These are phyloP conservation scores for Aspergillus felis DNA, from an alignment of 2,329 filamentous ascomycete species.

Conservation along the genomic window DNA sequence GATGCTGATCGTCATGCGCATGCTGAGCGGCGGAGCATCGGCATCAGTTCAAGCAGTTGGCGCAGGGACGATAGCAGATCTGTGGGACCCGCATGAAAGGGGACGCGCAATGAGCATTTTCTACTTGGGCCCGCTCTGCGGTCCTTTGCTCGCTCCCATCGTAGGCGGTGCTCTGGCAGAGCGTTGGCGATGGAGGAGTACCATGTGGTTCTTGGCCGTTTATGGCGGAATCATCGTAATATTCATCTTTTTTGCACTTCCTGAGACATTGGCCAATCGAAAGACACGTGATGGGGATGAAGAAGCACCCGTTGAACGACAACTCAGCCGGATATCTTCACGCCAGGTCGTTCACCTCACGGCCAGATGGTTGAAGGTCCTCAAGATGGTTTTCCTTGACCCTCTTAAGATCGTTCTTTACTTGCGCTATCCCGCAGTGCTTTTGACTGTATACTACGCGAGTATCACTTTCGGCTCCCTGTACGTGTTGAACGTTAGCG, in stretches of 20 bases:
- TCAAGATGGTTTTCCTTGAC: slow-evolving; percentile 65
- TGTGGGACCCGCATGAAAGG: slow-evolving; percentile 70
- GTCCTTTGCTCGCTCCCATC: slow-evolving; percentile 71
- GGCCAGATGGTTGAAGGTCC: slow-evolving; percentile 50
- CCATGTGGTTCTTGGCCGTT: slow-evolving; percentile 71
- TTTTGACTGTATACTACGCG: slow-evolving; percentile 69
- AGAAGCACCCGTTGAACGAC: slow-evolving; percentile 20
- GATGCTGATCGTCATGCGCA: slow-evolving; percentile 74
- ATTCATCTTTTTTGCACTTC: slow-evolving; percentile 42
- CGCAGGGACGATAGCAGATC: slow-evolving; percentile 75
- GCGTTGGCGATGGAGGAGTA: slow-evolving; percentile 68
- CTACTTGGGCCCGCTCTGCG: slow-evolving; percentile 73
- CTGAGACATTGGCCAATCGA: slow-evolving; percentile 37
- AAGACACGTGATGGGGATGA: slow-evolving; percentile 26
- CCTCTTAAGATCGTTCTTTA: slow-evolving; percentile 68
- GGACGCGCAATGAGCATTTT: slow-evolving; percentile 80
- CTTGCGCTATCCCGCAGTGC: slow-evolving; percentile 69
- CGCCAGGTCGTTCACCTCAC: slow-evolving; percentile 58
- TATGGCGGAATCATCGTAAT: slow-evolving; percentile 55
- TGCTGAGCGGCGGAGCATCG: slow-evolving; percentile 70
- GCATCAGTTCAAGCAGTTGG: slow-evolving; percentile 80
- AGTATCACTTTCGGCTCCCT: slow-evolving; percentile 71
- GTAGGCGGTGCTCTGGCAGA: slow-evolving; percentile 70
- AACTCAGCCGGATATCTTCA: slow-evolving; percentile 55
- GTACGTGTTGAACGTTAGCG: slow-evolving; percentile 73